A percentile compares a stretch with the other conserved stretches of the same genome.
These are phyloP conservation scores for Elymus sibiricus DNA, from an alignment of 176 grass and related monocot species.

Conservation along the genomic window DNA sequence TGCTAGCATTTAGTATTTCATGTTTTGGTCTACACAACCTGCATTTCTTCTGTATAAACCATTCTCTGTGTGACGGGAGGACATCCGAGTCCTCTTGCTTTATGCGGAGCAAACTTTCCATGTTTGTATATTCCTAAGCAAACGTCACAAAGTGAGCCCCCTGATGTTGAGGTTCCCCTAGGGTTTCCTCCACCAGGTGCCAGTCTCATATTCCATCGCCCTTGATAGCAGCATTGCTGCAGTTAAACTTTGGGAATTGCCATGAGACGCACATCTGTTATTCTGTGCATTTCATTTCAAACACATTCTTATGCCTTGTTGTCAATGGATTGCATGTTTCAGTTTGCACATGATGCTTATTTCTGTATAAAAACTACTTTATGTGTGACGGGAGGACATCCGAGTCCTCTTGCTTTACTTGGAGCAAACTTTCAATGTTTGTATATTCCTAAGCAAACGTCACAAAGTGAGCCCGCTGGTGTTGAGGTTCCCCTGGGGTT, in stretches of 20 bases:
- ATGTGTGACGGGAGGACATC: neutral
- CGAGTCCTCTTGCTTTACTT: neutral
- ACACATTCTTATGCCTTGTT: neutral
- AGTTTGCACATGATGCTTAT: neutral
- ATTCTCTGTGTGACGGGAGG: neutral
- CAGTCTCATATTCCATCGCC: neutral
- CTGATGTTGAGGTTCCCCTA: neutral
- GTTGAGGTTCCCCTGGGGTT: neutral
- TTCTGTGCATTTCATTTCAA: neutral
- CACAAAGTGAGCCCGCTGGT: neutral
- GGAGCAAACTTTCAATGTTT: neutral
- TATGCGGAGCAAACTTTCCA: neutral
- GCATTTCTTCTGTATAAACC: neutral
- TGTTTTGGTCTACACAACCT: neutral
- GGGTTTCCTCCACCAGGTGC: neutral
- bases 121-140: neutral
- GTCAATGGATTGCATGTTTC: neutral
- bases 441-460: neutral
- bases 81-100: neutral
- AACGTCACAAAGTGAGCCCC: neutral
- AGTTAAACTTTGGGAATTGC: neutral
- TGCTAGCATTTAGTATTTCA: too few relatives aligned
- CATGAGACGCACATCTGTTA: neutral
- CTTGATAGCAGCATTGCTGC: neutral
- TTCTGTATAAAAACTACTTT: neutral